phyloP scores from a whole-genome alignment of 2,329 filamentous ascomycete genomes.

The Paraphoma sp. region DNA sequence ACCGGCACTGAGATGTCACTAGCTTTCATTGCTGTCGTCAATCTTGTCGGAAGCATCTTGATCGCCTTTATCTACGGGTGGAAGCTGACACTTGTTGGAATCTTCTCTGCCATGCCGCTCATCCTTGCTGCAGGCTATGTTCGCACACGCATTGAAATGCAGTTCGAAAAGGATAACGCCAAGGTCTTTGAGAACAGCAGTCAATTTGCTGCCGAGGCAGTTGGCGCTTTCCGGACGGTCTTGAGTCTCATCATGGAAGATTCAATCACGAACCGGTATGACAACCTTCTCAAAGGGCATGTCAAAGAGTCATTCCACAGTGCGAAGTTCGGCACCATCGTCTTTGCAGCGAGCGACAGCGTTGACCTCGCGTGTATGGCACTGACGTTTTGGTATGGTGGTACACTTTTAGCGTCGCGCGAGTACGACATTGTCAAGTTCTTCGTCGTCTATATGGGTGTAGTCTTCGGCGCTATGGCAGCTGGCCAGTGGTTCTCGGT shows the following conservation, averaged over 20 bases:
- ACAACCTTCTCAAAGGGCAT: slow-evolving; percentile 64
- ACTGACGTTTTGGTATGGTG: slow-evolving; percentile 62
- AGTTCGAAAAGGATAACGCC: slow-evolving; percentile 73
- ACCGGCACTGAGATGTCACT: slow-evolving; percentile 67
- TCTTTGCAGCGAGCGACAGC: slow-evolving; percentile 75
- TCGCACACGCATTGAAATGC: slow-evolving; percentile 64
- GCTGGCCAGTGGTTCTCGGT: slow-evolving; percentile 53
- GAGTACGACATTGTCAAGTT: slow-evolving; percentile 58
- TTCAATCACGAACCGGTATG: slow-evolving; percentile 68
- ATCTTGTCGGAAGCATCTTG: slow-evolving; percentile 67
- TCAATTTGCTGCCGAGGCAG: slow-evolving; percentile 76
- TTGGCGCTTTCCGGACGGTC: slow-evolving; percentile 76
- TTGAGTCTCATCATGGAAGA: slow-evolving; percentile 73
- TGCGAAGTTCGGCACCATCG: slow-evolving; percentile 66
- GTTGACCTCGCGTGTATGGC: slow-evolving; percentile 69
- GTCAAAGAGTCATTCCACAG: slow-evolving; percentile 66
- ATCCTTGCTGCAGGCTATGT: slow-evolving; percentile 58
- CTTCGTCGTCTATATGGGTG: slow-evolving; percentile 61
- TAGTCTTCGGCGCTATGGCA: slow-evolving; percentile 53
- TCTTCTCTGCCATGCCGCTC: slow-evolving; percentile 64
- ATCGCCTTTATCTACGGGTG: slow-evolving; percentile 77
- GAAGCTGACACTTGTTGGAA: slow-evolving; percentile 74
- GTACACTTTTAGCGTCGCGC: slow-evolving; percentile 48
- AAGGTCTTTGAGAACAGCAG: slow-evolving; percentile 74
- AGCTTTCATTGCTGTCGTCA: slow-evolving; percentile 69